Base-by-base conservation (phyloP, 1,139 yeast genomes). In the Yamadazyma conglobata region DNA sequence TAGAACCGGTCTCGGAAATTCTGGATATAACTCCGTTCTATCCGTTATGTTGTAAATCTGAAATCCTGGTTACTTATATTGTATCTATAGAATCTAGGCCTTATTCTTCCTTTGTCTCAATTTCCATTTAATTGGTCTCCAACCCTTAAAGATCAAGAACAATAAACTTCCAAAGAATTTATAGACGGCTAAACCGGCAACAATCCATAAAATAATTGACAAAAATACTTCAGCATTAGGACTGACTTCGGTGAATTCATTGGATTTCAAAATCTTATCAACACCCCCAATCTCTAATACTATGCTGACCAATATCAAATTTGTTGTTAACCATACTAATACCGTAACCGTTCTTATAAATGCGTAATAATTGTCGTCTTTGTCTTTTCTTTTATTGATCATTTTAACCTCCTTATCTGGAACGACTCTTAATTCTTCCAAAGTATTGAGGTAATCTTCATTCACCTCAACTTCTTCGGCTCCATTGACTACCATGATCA, bases 401-500 rank as follows among this genome's bases (percentile, higher is more conserved):
- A 43, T 39, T 15, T 44, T 45, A 1, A 44, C 37, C 17, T 19
- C 24, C 9, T 39, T 46, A 3, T 52, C 54, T 9, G 54, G 56
- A 6, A 52, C 44, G 1, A 54, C 44, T 28, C 68, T 56, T 32
- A 79, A 61, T 7, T 62, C 59, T 31, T 72, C 73, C 41, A 78
- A 60, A 24, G 71, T 71, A 29, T 63, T 59, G 37, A 68, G 50
- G 48, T 84, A 84, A 10, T 72, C 61, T 19, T 70, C 73, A 47
- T 83, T 83, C 35, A 81, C 70, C 43, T 79, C 86, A 3, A 28
- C 16, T 31, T 67, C 70, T 15, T 64, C 68, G 4, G 74, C 71
- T 3, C 84, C 83, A 3, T 89, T 89, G 8, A 76, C 73, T 34
- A 77, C 72, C 58, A 77, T 78, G 24, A 82, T 73, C 43, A 79